phyloP scores from a whole-genome alignment of 345 rosid species.

The Salix caprea region DNA sequence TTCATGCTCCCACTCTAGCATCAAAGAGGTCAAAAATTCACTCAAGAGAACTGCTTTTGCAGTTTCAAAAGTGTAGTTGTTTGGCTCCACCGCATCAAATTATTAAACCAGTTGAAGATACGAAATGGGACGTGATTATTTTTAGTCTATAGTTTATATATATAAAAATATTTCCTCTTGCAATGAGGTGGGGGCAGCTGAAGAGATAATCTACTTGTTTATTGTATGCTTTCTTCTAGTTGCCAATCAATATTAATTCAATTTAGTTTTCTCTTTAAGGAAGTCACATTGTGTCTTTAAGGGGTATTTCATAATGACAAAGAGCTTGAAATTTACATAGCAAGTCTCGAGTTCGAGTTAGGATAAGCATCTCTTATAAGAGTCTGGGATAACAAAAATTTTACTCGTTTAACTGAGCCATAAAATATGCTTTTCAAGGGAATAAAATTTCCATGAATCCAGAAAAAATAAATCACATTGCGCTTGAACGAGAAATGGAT shows the following conservation, averaged over 20 bases:
- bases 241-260: background rate
- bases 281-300: background rate
- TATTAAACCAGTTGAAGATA: background rate
- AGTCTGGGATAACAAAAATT: too few species aligned
- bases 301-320: too few species aligned
- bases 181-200: background rate
- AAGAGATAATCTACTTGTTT: background rate
- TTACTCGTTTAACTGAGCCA: too few species aligned
- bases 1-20: background rate
- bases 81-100: background rate
- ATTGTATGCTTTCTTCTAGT: background rate
- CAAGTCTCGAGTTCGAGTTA: too few species aligned
- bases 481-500: background rate
- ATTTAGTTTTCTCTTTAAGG: background rate
- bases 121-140: too few species aligned
- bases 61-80: background rate
- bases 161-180: background rate
- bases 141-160: too few species aligned
- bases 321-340: too few species aligned
- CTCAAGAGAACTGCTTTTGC: background rate
- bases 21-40: background rate
- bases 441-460: too few species aligned
- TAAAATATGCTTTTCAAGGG: rapidly evolving
- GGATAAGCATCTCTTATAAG: too few species aligned
- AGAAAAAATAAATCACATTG: too few species aligned